Conservation (phyloP, 2,329 filamentous ascomycete genomes). For the Arthrocladium fulminans region DNA sequence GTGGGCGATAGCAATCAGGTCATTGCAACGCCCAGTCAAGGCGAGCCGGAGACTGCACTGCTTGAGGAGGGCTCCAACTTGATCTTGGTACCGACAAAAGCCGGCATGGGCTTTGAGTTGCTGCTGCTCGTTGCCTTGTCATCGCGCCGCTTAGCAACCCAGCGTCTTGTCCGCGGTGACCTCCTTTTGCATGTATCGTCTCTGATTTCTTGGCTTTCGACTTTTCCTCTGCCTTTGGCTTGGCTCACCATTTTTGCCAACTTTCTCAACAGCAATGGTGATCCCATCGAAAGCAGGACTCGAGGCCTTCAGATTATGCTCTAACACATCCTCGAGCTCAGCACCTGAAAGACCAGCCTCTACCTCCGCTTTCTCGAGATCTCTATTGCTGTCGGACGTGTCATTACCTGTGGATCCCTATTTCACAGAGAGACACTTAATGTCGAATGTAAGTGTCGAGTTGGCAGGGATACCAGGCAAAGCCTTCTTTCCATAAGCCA, state of each 20-base stretch:
- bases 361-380: neutral
- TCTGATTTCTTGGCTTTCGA: neutral
- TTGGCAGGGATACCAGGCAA: conserved; percentile 82
- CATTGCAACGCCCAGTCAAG: neutral
- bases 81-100: neutral
- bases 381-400: neutral
- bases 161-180: neutral
- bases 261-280: neutral
- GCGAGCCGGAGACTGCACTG: neutral
- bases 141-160: neutral
- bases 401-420: conserved; percentile 5
- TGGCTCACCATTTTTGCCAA: neutral
- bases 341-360: neutral
- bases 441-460: conserved; percentile 84
- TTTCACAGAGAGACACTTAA: conserved; percentile 56
- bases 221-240: neutral
- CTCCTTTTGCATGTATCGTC: neutral
- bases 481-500: conserved; percentile 80
- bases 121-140: neutral
- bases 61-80: neutral
- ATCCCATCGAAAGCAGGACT: neutral
- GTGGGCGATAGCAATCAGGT: neutral
- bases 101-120: neutral
- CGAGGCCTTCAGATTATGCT: neutral
- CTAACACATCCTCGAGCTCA: neutral